phyloP scores from a whole-genome alignment of 2,329 filamentous ascomycete genomes.

The Sporothrix luriei region DNA sequence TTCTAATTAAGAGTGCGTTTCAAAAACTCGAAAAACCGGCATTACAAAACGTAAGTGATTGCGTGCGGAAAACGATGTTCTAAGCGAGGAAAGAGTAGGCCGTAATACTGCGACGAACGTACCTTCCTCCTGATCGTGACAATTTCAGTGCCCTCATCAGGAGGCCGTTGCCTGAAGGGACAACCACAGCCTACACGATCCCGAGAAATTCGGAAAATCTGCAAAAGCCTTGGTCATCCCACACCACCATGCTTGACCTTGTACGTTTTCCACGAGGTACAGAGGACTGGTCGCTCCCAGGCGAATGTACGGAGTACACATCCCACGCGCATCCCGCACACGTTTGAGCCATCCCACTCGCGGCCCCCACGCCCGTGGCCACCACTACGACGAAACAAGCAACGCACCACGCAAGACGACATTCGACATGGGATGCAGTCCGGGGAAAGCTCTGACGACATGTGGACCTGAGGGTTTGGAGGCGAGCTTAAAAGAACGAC shows the following conservation, averaged over 20 bases:
- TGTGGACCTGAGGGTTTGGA: constrained; percentile 17
- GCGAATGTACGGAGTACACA: constrained; percentile 23
- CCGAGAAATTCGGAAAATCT: background rate
- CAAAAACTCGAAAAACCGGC: too few species aligned
- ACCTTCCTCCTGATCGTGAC: background rate
- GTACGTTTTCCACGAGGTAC: background rate
- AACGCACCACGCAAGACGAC: constrained; percentile 4
- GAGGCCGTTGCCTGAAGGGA: background rate
- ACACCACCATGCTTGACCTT: background rate
- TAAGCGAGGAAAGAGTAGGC: background rate
- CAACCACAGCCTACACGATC: background rate
- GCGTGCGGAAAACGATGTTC: too few species aligned
- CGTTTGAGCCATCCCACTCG: constrained; percentile 11
- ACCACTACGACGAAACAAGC: constrained; percentile 26
- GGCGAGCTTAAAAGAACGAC: constrained; percentile 21
- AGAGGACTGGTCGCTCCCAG: background rate
- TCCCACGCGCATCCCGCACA: constrained; percentile 29
- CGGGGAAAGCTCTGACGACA: constrained; percentile 21
- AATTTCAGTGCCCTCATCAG: background rate
- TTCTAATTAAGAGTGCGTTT: too few species aligned
- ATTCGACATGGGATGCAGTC: background rate
- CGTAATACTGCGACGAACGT: background rate
- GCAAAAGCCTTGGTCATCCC: background rate
- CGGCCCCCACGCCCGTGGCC: constrained; percentile 30
- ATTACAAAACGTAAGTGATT: too few species aligned